Evolutionary conservation across 1,139 yeast genomes (phyloP), one percentile per base, ranked within the genome.

Genomic region (Protomyces gravidus): DNA sequence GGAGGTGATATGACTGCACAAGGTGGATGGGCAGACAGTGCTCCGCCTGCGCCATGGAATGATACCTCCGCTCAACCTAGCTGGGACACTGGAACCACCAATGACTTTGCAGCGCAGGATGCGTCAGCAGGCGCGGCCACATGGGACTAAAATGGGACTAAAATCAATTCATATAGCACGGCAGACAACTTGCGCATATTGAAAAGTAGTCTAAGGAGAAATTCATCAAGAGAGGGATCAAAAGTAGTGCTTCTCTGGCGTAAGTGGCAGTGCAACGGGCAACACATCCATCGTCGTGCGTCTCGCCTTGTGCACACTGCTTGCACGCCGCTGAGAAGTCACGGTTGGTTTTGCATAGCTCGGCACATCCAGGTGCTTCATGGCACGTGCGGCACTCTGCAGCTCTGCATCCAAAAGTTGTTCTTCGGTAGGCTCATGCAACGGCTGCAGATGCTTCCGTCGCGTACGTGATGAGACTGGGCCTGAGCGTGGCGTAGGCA

Each of bases 211-310:
- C 32, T 28, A 28, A 28, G 32, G 13, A 28, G 32, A 13, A 13
- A 28, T n/a, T n/a, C 32, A 28, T 28, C 13, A 13, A 28, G 13
- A 28, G 32, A 28, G 13, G 32, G 32, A 28, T 36, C 21, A 36
- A 36, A 36, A 36, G 42, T 36, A 36, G 42, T 36, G 42, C 21
- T n/a, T 36, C 42, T 36, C 42, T 23, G 42, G 42, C 19, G 42
- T 36, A 13, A 36, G 42, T 6, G 42, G 42, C 42, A 36, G 15
- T 13, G 42, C 21, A 19, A 36, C 17, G 11, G 42, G 42, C 42
- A 36, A 7, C 21, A 36, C 21, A 17, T 36, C 42, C 21, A 36
- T 6, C 42, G 42, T 36, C 21, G 42, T 36, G 23, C 21, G 19
- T 13, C 42, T n/a, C 19, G 19, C 21, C 21, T 36, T 36, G 21